Evolutionary conservation across 2,329 filamentous ascomycete species (phyloP).

Genomic region (Cercospora berteroae): DNA sequence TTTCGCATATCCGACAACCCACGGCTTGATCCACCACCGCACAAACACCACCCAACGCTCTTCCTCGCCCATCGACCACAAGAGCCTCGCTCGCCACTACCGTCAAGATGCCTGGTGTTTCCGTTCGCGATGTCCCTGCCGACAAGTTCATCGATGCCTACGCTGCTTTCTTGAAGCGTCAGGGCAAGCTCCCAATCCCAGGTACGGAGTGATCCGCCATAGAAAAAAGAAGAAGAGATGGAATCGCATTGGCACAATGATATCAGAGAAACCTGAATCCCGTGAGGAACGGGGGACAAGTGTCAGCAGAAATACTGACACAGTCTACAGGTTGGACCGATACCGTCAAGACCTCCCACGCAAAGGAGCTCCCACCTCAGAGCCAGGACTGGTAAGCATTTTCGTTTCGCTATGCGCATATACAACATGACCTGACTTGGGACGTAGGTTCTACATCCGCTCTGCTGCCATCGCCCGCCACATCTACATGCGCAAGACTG

Average conservation of each 20-base stretch:
- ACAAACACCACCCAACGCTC: conserved; percentile 18
- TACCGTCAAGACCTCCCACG: conserved; percentile 96
- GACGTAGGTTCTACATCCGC: conserved; percentile 67
- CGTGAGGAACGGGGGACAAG: conserved; percentile 51
- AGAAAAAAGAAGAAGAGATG: conserved; percentile 19
- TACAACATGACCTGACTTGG: conserved; percentile 1
- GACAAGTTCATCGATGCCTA: conserved; percentile 88
- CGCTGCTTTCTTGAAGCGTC: conserved; percentile 86
- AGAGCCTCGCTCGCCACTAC: conserved; percentile 31
- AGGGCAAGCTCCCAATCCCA: conserved; percentile 88
- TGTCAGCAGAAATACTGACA: conserved; percentile 43
- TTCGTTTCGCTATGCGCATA: background rate
- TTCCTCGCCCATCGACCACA: conserved; percentile 7
- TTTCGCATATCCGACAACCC: background rate
- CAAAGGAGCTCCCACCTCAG: conserved; percentile 97
- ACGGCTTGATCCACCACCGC: background rate
- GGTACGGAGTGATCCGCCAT: conserved; percentile 55
- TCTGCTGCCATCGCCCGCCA: conserved; percentile 94
- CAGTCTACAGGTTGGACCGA: conserved; percentile 87
- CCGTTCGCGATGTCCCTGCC: conserved; percentile 83
- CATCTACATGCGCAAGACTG: conserved; percentile 99
- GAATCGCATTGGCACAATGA: conserved; percentile 22
- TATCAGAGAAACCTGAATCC: conserved; percentile 49
- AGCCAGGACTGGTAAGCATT: conserved; percentile 91
- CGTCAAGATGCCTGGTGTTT: conserved; percentile 77